phyloP scores from a whole-genome alignment of 805 yeast genomes.

The Phaffomyces opuntiae region DNA sequence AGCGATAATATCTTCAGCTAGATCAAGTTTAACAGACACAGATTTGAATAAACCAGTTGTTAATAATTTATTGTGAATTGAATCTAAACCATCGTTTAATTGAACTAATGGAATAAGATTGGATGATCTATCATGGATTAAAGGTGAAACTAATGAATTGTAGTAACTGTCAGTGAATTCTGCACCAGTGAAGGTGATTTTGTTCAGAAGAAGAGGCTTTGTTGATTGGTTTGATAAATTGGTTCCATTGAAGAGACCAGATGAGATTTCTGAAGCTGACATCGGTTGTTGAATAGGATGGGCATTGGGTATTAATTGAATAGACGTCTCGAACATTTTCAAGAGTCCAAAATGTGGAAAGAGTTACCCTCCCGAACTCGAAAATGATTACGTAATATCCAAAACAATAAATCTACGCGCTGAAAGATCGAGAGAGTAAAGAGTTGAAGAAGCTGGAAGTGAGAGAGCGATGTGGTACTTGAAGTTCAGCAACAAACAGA shows the following conservation, averaged over 20 bases:
- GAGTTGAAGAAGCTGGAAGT: no score
- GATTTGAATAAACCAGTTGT: constrained; percentile 40
- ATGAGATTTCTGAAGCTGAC: background rate
- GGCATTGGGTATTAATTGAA: no score
- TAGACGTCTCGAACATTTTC: background rate
- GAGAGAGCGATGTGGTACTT: constrained; percentile 9
- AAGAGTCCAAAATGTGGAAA: background rate
- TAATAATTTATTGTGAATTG: constrained; percentile 29
- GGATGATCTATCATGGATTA: constrained; percentile 22
- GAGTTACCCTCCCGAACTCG: background rate
- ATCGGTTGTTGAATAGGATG: background rate
- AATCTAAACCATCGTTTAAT: constrained; percentile 29
- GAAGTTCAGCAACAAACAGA: constrained; percentile 3
- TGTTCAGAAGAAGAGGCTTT: constrained; percentile 14
- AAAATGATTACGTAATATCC: background rate
- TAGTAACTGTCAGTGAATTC: constrained; percentile 38
- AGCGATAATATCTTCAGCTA: constrained; percentile 22
- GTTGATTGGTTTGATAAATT: constrained; percentile 7
- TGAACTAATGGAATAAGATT: constrained; percentile 30
- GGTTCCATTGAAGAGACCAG: background rate
- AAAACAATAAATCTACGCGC: background rate
- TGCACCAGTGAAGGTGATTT: constrained; percentile 19
- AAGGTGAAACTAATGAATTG: constrained; percentile 37
- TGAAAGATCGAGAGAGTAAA: no score
- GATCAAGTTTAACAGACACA: constrained; percentile 34